These are phyloP conservation scores for Rhododendron williamsianum DNA, from an alignment of 148 eudicot genomes.

Conservation along the genomic window DNA sequence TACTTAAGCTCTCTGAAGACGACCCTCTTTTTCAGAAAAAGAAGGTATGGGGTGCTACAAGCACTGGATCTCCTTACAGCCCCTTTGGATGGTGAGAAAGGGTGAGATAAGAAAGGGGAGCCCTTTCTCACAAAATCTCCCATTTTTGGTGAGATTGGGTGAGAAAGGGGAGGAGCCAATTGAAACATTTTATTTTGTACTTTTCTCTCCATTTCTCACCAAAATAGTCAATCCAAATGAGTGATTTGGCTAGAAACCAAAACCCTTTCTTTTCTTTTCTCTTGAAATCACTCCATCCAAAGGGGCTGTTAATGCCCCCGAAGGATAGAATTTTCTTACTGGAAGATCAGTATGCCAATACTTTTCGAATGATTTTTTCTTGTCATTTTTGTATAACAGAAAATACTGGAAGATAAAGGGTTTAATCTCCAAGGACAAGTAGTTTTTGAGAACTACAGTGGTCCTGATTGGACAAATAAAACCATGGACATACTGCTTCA, in stretches of 20 bases:
- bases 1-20: conserved; percentile 46
- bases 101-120: too few species aligned
- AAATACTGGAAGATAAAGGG: conserved; percentile 45
- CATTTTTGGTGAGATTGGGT: too few species aligned
- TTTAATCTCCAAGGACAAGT: conserved; percentile 31
- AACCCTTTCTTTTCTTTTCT: too few species aligned
- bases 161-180: too few species aligned
- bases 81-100: too few species aligned
- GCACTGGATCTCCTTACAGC: background rate
- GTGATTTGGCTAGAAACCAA: too few species aligned
- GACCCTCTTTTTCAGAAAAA: conserved; percentile 63
- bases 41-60: conserved; percentile 32
- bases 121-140: too few species aligned
- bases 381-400: conserved; percentile 31
- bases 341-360: background rate
- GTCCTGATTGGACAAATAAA: conserved; percentile 25
- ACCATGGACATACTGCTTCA: conserved; percentile 46
- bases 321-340: background rate
- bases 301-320: background rate
- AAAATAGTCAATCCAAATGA: too few species aligned
- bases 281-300: too few species aligned
- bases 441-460: conserved; percentile 23
- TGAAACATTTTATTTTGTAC: too few species aligned
- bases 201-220: too few species aligned
- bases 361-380: background rate